A percentile compares a stretch with the other conserved stretches of the same genome.
These are phyloP conservation scores for Globisporangium barbulae DNA, from an alignment of 352 stramenopile genomes.

Conservation along the genomic window DNA sequence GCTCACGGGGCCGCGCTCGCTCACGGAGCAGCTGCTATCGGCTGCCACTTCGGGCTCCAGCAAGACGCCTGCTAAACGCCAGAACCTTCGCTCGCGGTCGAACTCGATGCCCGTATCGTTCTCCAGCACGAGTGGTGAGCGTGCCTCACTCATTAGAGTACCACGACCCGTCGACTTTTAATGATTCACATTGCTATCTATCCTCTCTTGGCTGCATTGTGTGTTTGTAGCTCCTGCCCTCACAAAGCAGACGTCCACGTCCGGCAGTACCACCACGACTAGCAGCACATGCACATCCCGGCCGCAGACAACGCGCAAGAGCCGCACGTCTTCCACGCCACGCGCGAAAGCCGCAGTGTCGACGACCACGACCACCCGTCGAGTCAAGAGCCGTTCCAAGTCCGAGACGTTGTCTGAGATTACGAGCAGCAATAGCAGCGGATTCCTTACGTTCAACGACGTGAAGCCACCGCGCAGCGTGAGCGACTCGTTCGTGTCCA, in stretches of 20 bases:
- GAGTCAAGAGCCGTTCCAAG: constrained; percentile 53
- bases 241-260: constrained; percentile 9
- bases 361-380: constrained; percentile 20
- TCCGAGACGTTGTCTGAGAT: constrained; percentile 50
- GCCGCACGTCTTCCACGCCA: constrained; percentile 31
- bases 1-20: constrained; percentile 14
- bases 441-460: constrained; percentile 28
- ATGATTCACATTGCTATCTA: neutral
- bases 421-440: neutral
- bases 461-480: constrained; percentile 28
- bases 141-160: neutral
- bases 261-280: neutral
- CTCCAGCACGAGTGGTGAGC: constrained; percentile 17
- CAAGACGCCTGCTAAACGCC: constrained; percentile 17
- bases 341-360: constrained; percentile 18
- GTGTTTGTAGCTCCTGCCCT: neutral
- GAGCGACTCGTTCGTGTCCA: constrained; percentile 30
- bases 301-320: constrained; percentile 25
- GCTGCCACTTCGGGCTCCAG: neutral
- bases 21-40: constrained; percentile 13
- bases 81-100: constrained; percentile 52
- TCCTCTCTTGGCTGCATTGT: neutral
- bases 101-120: constrained; percentile 74
- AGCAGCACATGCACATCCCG: constrained; percentile 6
- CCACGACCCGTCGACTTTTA: neutral